Base-by-base conservation (phyloP, 164 flowering plant genomes). In the Chloranthus sessilifolius region DNA sequence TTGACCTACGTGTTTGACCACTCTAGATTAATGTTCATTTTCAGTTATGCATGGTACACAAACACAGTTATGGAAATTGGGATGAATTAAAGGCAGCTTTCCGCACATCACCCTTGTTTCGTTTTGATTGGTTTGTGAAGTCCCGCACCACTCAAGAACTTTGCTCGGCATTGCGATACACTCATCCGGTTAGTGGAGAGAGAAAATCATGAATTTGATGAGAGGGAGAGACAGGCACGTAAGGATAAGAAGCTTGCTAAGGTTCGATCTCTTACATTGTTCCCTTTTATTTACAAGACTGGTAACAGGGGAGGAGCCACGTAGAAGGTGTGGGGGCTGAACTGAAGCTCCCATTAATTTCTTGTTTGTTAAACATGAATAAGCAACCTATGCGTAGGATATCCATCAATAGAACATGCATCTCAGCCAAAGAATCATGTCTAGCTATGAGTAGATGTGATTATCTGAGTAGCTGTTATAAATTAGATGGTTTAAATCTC, bases 141-240 rank as follows among this genome's bases (percentile, higher is more conserved):
- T 94, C 99, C 22, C 85, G 99, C 20, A 89, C 99, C 19, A 83
- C 95, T n/a, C 99, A 94, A 62, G 99, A 94, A 68, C 88, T 94
- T n/a, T 61, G 96, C 97, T 3, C 73, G 99, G 63, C 87, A 97
- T 60, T 94, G 99, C 62, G 99, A 94, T 66, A 85, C 97, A 0
- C 79, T 89, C 12, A 94, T 94, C 49, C 80, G 97, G 30, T 60
- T 89, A 71, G 83, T 94, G 29, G 97, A 94, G 79, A 85, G 77
- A 61, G 99, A 94, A 52, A 94, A 94, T 60, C 96, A 89, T 65
- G 99, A 94, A 62, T 80, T 62, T 62, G 99, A 89, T 55, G 97
- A 94, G 65, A 81, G 92, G 67, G 99, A 94, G 74, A 81, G 99
- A 43, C 96, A 84, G 62, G 99, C 96, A 29, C 83, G 97, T 1